These are phyloP conservation scores for Fusarium denticulatum DNA, from an alignment of 2,329 filamentous ascomycete genomes.

Conservation along the genomic window DNA sequence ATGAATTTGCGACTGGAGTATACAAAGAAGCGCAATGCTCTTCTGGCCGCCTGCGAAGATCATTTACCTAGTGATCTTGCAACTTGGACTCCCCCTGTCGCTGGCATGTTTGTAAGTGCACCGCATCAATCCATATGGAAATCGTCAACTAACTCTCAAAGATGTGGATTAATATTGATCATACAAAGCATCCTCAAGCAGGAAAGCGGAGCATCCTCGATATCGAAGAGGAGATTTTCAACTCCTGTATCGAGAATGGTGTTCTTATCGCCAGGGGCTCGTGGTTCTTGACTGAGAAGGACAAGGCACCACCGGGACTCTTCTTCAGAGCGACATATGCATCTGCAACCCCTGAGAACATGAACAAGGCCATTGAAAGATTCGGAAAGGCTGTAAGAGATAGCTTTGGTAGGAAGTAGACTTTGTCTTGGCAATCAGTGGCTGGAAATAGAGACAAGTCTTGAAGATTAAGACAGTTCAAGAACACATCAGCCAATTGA, in stretches of 20 bases:
- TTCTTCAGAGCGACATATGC: constrained; percentile 94
- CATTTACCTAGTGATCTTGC: constrained; percentile 79
- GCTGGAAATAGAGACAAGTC: not conserved
- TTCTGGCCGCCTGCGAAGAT: constrained; percentile 82
- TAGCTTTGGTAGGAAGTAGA: constrained; percentile 56
- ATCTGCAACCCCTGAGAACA: constrained; percentile 76
- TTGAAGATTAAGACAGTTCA: not conserved
- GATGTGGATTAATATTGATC: constrained; percentile 79
- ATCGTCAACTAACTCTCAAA: constrained; percentile 41
- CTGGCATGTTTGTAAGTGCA: constrained; percentile 91
- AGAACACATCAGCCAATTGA: not conserved
- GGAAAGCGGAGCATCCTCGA: constrained; percentile 64
- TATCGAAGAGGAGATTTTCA: constrained; percentile 89
- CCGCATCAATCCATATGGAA: not conserved
- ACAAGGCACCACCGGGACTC: constrained; percentile 68
- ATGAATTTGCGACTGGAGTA: constrained; percentile 85
- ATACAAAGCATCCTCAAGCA: constrained; percentile 71
- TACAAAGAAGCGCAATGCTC: constrained; percentile 77
- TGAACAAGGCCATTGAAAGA: constrained; percentile 76
- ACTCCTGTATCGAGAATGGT: constrained; percentile 76
- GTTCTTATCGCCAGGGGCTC: constrained; percentile 85
- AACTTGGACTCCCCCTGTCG: constrained; percentile 80
- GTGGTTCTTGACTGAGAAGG: constrained; percentile 87
- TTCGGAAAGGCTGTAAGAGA: constrained; percentile 79
- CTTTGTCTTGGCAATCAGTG: not conserved